These are phyloP conservation scores for Ophiostoma australiae DNA, from an alignment of 2,329 filamentous ascomycete species.

Conservation along the genomic window DNA sequence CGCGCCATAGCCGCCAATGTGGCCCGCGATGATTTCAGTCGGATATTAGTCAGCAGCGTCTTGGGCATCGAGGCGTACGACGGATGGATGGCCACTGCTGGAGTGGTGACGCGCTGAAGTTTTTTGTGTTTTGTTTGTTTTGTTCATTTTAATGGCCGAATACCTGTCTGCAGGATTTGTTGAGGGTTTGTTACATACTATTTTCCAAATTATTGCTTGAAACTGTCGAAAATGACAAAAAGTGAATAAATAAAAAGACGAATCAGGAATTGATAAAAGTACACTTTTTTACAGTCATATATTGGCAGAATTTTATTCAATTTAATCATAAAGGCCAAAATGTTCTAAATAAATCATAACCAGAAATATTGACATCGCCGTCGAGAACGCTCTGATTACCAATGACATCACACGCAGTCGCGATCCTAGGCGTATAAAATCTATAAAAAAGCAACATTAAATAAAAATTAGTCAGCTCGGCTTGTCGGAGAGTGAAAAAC, in stretches of 20 bases:
- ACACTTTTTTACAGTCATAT: background rate
- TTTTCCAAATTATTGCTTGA: background rate
- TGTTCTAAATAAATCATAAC: background rate
- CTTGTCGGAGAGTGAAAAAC: background rate
- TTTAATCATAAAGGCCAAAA: background rate
- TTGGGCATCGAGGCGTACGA: background rate
- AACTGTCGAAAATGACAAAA: background rate
- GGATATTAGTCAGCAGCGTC: background rate
- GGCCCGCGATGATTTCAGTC: constrained; percentile 6
- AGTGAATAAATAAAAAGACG: background rate
- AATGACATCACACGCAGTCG: background rate
- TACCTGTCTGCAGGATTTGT: background rate
- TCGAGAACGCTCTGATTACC: background rate
- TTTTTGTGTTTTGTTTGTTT: background rate
- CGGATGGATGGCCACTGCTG: background rate
- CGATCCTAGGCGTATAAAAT: constrained; percentile 24
- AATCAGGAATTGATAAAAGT: background rate
- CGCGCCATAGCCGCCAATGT: background rate
- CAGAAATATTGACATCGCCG: background rate
- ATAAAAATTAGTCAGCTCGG: background rate
- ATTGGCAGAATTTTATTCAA: background rate
- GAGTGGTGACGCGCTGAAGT: background rate
- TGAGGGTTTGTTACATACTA: background rate
- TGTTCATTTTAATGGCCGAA: background rate
- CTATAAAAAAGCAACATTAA: no score